Percentiles rank a stretch among this genome's conserved stretches.
Evolutionary conservation across 805 yeast genomes (phyloP).

Genomic region (Deakozyma indianensis): DNA sequence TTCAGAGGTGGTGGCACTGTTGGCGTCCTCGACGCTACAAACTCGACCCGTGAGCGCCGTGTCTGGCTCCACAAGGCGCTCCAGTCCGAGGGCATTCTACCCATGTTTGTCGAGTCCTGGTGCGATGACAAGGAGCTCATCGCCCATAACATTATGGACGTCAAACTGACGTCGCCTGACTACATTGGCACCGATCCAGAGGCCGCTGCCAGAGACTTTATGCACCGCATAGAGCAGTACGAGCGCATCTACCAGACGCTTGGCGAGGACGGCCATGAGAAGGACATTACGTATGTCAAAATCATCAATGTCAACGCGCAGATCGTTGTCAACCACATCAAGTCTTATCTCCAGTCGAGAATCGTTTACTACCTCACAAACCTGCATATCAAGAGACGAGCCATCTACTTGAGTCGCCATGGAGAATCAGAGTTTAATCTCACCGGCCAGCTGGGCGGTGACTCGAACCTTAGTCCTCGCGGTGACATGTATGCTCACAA

Average conservation of each 20-base stretch:
- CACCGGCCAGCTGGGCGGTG: conserved; percentile 94
- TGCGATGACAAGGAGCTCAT: conserved; percentile 75
- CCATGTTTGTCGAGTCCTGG: conserved; percentile 85
- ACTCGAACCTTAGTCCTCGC: conserved; percentile 68
- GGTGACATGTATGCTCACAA: conserved; percentile 74
- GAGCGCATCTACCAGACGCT: conserved; percentile 67
- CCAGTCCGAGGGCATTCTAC: conserved; percentile 44
- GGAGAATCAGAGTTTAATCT: conserved; percentile 90
- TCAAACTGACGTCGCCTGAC: conserved; percentile 78
- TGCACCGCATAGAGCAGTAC: conserved; percentile 59
- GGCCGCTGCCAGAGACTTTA: conserved; percentile 56
- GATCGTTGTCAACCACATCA: conserved; percentile 75
- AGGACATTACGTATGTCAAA: conserved; percentile 60
- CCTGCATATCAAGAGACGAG: conserved; percentile 80
- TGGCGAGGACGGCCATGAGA: conserved; percentile 33
- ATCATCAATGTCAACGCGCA: conserved; percentile 79
- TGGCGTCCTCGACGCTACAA: conserved; percentile 89
- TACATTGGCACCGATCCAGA: conserved; percentile 56
- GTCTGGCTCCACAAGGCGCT: conserved; percentile 34
- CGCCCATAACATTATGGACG: conserved; percentile 68
- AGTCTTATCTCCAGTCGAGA: conserved; percentile 78
- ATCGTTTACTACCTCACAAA: conserved; percentile 95
- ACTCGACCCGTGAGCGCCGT: conserved; percentile 66
- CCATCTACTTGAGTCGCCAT: conserved; percentile 88
- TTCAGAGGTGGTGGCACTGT: conserved; percentile 72